phyloP scores from a whole-genome alignment of 768 basidiomycete genomes.

The Tulasnella sp. region DNA sequence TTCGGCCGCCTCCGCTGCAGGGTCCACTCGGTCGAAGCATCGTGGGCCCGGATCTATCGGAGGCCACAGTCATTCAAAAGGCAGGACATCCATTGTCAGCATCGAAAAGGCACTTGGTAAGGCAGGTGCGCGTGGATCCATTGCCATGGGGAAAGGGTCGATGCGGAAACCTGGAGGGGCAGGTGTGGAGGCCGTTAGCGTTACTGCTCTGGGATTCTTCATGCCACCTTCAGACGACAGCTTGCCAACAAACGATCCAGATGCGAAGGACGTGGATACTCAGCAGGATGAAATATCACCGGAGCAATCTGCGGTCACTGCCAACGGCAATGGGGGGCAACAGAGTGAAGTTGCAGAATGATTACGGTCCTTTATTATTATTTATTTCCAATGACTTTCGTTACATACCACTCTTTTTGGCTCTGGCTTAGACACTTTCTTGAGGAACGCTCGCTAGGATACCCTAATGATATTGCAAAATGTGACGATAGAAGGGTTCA shows the following conservation, averaged over 20 bases:
- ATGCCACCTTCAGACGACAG: conserved; percentile 26
- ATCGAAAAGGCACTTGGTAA: conserved; percentile 37
- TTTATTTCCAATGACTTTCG: too few relatives aligned
- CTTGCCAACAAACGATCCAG: conserved; percentile 17
- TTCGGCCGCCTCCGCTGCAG: conserved; percentile 23
- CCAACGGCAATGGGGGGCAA: too few relatives aligned
- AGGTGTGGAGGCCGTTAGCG: conserved; percentile 60
- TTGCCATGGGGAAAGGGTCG: conserved; percentile 18
- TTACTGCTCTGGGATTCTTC: conserved; percentile 73
- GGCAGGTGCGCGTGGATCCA: conserved; percentile 20
- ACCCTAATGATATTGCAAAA: too few relatives aligned
- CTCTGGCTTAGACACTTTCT: too few relatives aligned
- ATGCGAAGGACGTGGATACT: conserved; percentile 72
- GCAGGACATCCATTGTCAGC: conserved; percentile 48
- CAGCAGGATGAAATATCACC: conserved; percentile 75
- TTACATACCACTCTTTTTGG: too few relatives aligned
- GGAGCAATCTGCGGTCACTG: too few relatives aligned
- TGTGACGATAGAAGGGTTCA: too few relatives aligned
- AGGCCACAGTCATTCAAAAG: conserved; percentile 28
- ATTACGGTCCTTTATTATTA: too few relatives aligned
- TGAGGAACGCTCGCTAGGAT: too few relatives aligned
- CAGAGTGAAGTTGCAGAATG: too few relatives aligned
- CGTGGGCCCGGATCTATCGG: conserved; percentile 19
- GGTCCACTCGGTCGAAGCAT: conserved; percentile 14
- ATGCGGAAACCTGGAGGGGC: conserved; percentile 49